A percentile compares a stretch with the other conserved stretches of the same genome.
These are phyloP conservation scores for Alopecurus myosuroides DNA, from an alignment of 176 grass and related monocot genomes.

Conservation along the genomic window DNA sequence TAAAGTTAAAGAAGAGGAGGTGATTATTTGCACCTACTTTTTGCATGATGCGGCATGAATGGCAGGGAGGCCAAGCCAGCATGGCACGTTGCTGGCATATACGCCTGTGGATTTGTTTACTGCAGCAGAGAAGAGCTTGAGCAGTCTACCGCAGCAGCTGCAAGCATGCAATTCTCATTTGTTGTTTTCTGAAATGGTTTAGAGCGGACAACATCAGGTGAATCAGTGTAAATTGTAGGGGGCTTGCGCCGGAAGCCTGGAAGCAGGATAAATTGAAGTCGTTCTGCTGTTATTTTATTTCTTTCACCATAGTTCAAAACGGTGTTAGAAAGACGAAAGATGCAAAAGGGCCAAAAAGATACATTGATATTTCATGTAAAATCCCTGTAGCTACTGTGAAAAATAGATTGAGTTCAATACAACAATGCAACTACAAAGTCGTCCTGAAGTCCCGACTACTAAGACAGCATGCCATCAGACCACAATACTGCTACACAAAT, in stretches of 20 bases:
- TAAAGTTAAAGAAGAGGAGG: conserved; percentile 42
- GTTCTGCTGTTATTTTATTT: background rate
- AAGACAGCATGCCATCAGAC: conserved; percentile 7
- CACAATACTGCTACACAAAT: conserved; percentile 17
- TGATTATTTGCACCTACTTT: conserved; percentile 85
- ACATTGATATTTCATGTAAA: conserved; percentile 2
- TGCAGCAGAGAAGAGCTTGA: background rate
- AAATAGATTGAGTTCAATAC: conserved; percentile 23
- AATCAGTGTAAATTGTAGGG: background rate
- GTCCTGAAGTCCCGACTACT: background rate
- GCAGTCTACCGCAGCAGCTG: background rate
- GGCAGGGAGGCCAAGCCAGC: background rate
- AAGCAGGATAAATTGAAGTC: background rate
- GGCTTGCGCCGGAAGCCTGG: background rate
- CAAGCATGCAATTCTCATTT: background rate
- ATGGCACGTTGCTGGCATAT: background rate
- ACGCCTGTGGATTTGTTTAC: background rate
- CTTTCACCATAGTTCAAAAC: background rate
- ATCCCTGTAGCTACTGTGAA: background rate
- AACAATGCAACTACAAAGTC: background rate
- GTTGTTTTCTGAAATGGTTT: background rate
- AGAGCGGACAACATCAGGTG: background rate
- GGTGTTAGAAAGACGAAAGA: background rate
- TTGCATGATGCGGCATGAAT: conserved; percentile 33
- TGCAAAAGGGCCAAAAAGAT: background rate